Base-by-base conservation (phyloP, 805 yeast species). In the Metschnikowia drakensbergensis region DNA sequence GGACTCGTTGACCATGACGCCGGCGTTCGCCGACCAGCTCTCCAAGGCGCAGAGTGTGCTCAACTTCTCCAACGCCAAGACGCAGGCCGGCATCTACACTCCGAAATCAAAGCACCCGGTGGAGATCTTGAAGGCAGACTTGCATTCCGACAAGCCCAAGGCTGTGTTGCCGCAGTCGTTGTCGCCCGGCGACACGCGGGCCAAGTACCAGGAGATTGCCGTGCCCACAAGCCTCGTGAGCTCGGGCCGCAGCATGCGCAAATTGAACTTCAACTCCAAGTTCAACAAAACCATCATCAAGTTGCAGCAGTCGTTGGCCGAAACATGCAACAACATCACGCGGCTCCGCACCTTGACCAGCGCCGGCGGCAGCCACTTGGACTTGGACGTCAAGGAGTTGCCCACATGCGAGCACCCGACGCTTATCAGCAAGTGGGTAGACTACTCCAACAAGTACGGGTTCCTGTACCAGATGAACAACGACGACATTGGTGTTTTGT, bases 371-470 rank as follows among this genome's bases (percentile, higher is more conserved):
- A 57, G 59, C 45, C 45, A 42, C 37, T 34, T 54, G 37, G 57
- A 54, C 33, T 55, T 65, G 51, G 71, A 66, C 42, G 58, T 68
- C 28, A 54, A 61, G 35, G 75, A 70, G 52, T 66, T 71, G 41
- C 77, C 76, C 34, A 60, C 67, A 6, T 70, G 74, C 49, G 77
- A 75, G 55, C 77, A 80, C 53, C 95, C 91, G 9, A 79, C 82
- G 17, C 80, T 88, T 51, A 82, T 92, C 37, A 86, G 95, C 52
- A 91, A 92, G 64, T 94, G 99, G 99, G 98, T 95, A 28, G 99
- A 94, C 65, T 94, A 92, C 65, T 86, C 97, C 27, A 90, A 91
- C 69, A 89, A 86, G 65, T 95, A 92, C 67, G 99, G 99, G 1
- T 84, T 94, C 62, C 88, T 97, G 4, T 94, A 92, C 65, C 96